Base-by-base conservation (phyloP, 345 rosid genomes). In the Geranium brycei region DNA sequence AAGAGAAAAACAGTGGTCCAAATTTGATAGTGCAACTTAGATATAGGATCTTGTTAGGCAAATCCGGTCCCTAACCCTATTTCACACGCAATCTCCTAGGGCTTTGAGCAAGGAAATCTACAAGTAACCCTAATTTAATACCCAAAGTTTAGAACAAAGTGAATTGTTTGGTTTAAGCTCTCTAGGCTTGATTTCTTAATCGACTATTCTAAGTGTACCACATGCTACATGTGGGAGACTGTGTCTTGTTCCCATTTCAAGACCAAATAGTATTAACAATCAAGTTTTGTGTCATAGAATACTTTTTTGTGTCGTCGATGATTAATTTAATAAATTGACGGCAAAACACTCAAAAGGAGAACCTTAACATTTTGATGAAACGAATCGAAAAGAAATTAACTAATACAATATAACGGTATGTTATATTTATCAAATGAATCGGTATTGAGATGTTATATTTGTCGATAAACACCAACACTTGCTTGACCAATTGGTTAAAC, bases 201-300 rank as follows among this genome's bases (percentile, higher is more conserved):
- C 71, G 76, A 80, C 74, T 76, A 71, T 75, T 81, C 78, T 78
- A 73, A 57, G 74, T 59, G 68, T 23, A 23, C 28, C 86, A 88
- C 89, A 83, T 84, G 91, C 79, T 68, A 62, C 91, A 76, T 78
- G 95, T 84, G 89, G 97, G 89, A 77, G 85, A 85, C 93, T 68
- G 87, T 79, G 91, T 78, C 79, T 61, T 71, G 64, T 81, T 76
- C 75, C 70, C 71, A 60, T 72, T 58, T 68, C 75, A 62, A 78
- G 61, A 56, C 75, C 13, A 47, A 47, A 8, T 47, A 8, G 53
- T 47, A 41, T 62, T 51, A n/a, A 59, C 68, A 71, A 35, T 64
- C 70, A 69, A 70, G 59, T 47, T 16, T 19, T 58, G 17, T 31
- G 47, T 15, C 4, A 61, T 62, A 68, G 19, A 23, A 2, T 23